These are phyloP conservation scores for Fusarium gaditjirri DNA, from an alignment of 2,329 filamentous ascomycete genomes.

Conservation along the genomic window DNA sequence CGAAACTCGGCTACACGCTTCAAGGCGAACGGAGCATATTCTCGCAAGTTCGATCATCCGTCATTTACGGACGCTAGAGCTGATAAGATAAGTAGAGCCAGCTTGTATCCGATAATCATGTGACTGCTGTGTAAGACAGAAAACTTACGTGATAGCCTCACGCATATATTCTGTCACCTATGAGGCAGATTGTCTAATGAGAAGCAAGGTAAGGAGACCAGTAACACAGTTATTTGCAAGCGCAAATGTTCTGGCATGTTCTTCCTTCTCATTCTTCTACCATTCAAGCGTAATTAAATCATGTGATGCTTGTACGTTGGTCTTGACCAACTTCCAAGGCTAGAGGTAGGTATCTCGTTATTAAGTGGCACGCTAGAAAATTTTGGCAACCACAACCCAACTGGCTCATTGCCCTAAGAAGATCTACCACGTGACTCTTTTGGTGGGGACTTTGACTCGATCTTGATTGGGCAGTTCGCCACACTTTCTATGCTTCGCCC, in stretches of 20 bases:
- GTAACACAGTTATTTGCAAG: not conserved
- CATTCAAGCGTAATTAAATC: not conserved
- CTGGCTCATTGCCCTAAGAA: not conserved
- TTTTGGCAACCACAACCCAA: not conserved
- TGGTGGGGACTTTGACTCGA: not conserved
- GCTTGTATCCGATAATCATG: slow-evolving; percentile 48
- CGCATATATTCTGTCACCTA: not conserved
- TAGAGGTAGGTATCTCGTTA: not conserved
- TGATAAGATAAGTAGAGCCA: slow-evolving; percentile 2
- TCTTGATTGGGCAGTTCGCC: not conserved
- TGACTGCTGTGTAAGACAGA: slow-evolving; percentile 29
- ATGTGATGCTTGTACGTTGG: not conserved
- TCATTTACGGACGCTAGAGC: slow-evolving; percentile 12
- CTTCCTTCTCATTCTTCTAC: not conserved
- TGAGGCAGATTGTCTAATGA: not conserved
- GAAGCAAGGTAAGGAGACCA: not conserved
- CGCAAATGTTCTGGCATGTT: not conserved
- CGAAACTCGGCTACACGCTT: slow-evolving; percentile 34
- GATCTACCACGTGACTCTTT: not conserved
- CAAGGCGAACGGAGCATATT: slow-evolving; percentile 49
- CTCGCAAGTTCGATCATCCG: slow-evolving; percentile 52
- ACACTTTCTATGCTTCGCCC: slow-evolving; percentile 31
- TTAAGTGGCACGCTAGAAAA: not conserved
- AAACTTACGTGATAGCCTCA: not conserved
- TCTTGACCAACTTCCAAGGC: not conserved